These are phyloP conservation scores for Melanomma pulvis-pyrius DNA, from an alignment of 495 filamentous ascomycete species.

Conservation along the genomic window DNA sequence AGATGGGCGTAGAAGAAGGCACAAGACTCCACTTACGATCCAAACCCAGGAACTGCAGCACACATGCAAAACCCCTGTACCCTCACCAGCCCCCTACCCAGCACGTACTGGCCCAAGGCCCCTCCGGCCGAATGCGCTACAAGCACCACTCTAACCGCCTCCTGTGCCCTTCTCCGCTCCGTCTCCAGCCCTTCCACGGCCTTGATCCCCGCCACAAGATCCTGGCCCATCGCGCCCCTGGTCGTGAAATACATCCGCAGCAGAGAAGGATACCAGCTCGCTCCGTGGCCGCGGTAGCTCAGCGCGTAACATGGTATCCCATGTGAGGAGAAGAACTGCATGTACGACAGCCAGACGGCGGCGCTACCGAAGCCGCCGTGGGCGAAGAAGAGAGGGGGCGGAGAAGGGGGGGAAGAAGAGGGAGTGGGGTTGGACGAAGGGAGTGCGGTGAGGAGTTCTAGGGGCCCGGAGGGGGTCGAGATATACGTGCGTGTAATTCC, in stretches of 20 bases:
- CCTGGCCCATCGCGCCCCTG: constrained; percentile 48
- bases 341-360: constrained; percentile 52
- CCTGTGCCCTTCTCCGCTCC: constrained; percentile 27
- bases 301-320: constrained; percentile 54
- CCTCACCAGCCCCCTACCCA: constrained; percentile 45
- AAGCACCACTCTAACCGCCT: constrained; percentile 45
- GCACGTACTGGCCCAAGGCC: constrained; percentile 51
- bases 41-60: constrained; percentile 47
- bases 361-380: constrained; percentile 54
- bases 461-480: constrained; percentile 44
- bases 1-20: background rate
- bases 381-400: constrained; percentile 45
- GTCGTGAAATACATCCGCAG: constrained; percentile 47
- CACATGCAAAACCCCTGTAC: constrained; percentile 49
- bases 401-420: background rate
- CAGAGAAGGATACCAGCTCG: constrained; percentile 51
- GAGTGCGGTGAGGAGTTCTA: constrained; percentile 47
- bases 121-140: constrained; percentile 55
- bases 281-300: constrained; percentile 55
- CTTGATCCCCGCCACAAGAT: constrained; percentile 47
- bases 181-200: constrained; percentile 37
- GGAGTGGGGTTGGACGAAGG: too few relatives aligned
- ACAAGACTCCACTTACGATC: constrained; percentile 46
- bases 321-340: constrained; percentile 46
- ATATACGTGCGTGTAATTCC: constrained; percentile 44